Percentiles rank a stretch among this genome's conserved stretches.
phyloP scores from a whole-genome alignment of 75 land plant species.

The Isoetes taiwanensis region DNA sequence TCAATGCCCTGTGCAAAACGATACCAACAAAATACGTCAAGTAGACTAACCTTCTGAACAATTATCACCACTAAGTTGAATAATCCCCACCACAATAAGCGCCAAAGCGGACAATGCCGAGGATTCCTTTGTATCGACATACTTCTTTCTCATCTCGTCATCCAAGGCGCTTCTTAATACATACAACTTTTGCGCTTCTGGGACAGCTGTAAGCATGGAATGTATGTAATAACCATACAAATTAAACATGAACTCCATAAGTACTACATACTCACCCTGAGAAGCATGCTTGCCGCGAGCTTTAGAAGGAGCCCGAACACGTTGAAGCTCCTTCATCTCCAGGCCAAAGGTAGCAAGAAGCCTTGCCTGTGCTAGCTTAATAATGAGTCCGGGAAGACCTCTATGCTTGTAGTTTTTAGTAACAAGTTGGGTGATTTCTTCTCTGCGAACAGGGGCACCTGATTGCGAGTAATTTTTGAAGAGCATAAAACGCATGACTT shows the following conservation, averaged over 20 bases:
- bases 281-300: conserved; percentile 26
- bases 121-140: conserved; percentile 42
- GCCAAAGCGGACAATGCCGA: conserved; percentile 54
- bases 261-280: conserved; percentile 22
- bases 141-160: conserved; percentile 41
- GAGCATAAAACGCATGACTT: conserved; percentile 67
- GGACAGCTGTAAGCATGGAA: conserved; percentile 21
- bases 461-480: conserved; percentile 67
- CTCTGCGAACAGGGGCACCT: conserved; percentile 79
- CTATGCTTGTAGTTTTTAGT: conserved; percentile 59
- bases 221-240: background rate
- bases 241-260: background rate
- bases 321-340: conserved; percentile 71
- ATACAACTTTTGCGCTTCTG: conserved; percentile 53
- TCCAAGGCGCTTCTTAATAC: conserved; percentile 49
- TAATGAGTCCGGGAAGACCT: conserved; percentile 39
- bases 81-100: conserved; percentile 50
- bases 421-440: conserved; percentile 59
- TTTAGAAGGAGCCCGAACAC: conserved; percentile 34
- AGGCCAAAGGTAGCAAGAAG: conserved; percentile 56
- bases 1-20: no score
- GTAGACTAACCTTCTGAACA: conserved; percentile 52
- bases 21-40: no score
- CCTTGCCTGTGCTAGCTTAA: conserved; percentile 40
- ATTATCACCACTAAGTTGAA: conserved; percentile 69